phyloP scores from a whole-genome alignment of 495 filamentous ascomycete species.

The Chaetomidium leptoderma region DNA sequence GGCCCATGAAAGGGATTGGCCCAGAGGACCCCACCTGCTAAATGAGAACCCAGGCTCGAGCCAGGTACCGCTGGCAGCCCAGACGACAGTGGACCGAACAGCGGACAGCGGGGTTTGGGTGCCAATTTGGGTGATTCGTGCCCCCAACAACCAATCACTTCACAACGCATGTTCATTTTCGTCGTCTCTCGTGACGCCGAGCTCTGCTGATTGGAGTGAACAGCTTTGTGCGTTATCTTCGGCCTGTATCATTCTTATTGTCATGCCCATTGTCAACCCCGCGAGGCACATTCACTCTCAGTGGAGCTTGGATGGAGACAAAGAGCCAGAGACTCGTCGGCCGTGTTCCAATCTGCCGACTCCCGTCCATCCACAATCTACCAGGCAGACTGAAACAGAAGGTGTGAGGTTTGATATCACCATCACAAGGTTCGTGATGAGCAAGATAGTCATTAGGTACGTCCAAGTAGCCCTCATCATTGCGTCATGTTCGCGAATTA shows the following conservation, averaged over 20 bases:
- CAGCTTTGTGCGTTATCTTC: background rate
- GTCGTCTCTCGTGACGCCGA: background rate
- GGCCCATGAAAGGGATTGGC: slow-evolving; percentile 13
- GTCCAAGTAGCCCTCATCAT: no score
- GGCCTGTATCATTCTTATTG: background rate
- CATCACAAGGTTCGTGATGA: no score
- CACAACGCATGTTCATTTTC: slow-evolving; percentile 17
- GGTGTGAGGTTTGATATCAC: no score
- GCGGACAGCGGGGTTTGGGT: slow-evolving; percentile 17
- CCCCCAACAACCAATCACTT: slow-evolving; percentile 14
- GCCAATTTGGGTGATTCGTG: slow-evolving; percentile 4
- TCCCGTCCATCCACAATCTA: no score
- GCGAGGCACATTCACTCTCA: background rate
- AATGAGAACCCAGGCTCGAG: slow-evolving; percentile 9
- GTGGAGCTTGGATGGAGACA: no score
- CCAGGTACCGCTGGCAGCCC: background rate
- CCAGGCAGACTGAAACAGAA: no score
- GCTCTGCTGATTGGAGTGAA: background rate
- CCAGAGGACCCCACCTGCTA: slow-evolving; percentile 17
- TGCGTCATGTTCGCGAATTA: no score
- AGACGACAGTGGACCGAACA: background rate
- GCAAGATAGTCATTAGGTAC: no score
- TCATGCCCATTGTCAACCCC: background rate
- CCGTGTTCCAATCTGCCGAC: no score
- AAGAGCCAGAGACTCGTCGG: no score